Percentiles rank a stretch among this genome's conserved stretches.
phyloP scores from a whole-genome alignment of 768 basidiomycete genomes.

The Sistotremastrum suecicum region DNA sequence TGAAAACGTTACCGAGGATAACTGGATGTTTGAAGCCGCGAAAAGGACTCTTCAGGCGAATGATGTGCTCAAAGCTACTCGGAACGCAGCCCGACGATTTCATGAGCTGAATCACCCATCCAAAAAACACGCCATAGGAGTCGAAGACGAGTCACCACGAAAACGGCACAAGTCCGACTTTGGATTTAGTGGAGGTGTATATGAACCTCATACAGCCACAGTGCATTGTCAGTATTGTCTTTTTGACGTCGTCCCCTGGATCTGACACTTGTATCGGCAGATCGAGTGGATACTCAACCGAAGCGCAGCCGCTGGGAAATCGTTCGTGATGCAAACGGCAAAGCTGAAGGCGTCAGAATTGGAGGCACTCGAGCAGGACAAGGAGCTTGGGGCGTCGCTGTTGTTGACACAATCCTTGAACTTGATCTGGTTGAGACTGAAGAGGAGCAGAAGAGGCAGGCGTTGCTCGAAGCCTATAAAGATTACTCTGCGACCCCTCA shows the following conservation, averaged over 20 bases:
- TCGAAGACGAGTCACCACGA: neutral
- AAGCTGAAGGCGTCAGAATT: slow-evolving; percentile 27
- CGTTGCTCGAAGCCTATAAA: neutral
- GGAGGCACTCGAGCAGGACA: slow-evolving; percentile 67
- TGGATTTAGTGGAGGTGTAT: slow-evolving; percentile 47
- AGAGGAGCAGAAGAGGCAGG: slow-evolving; percentile 7
- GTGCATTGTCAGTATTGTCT: slow-evolving; percentile 47
- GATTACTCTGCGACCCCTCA: no score
- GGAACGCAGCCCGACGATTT: slow-evolving; percentile 1
- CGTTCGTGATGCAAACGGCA: slow-evolving; percentile 29
- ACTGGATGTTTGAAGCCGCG: slow-evolving; percentile 85
- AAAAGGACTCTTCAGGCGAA: slow-evolving; percentile 48
- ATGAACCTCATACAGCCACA: slow-evolving; percentile 69
- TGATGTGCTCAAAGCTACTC: slow-evolving; percentile 15
- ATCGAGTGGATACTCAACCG: slow-evolving; percentile 69
- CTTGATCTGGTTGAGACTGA: slow-evolving; percentile 11
- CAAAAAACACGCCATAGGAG: slow-evolving; percentile 3
- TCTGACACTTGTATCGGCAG: slow-evolving; percentile 22
- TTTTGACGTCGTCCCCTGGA: neutral
- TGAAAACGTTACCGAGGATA: slow-evolving; percentile 76
- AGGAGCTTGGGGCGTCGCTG: slow-evolving; percentile 69
- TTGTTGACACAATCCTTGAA: slow-evolving; percentile 47
- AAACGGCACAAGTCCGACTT: slow-evolving; percentile 10
- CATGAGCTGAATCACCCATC: slow-evolving; percentile 11
- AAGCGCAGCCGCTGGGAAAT: slow-evolving; percentile 47